A percentile compares a stretch with the other conserved stretches of the same genome.
These are phyloP conservation scores for Pseudonectria buxi DNA, from an alignment of 2,329 filamentous ascomycete genomes.

Conservation along the genomic window DNA sequence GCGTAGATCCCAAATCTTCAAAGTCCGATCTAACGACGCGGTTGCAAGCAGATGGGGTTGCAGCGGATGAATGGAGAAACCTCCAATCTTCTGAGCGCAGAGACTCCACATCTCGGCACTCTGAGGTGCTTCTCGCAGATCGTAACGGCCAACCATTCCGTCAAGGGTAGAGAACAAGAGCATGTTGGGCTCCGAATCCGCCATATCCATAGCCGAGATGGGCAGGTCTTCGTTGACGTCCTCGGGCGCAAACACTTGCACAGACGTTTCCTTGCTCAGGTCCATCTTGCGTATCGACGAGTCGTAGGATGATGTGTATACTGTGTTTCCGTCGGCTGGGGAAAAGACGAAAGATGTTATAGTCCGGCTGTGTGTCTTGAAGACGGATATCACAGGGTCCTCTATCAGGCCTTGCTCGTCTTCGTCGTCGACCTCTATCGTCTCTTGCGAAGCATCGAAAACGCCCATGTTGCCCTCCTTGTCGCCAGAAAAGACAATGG, in stretches of 20 bases:
- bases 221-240: conserved; percentile 66
- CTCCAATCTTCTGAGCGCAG: conserved; percentile 90
- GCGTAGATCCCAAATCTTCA: conserved; percentile 89
- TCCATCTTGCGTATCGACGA: conserved; percentile 85
- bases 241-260: conserved; percentile 72
- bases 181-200: conserved; percentile 59
- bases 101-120: conserved; percentile 64
- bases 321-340: conserved; percentile 61
- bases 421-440: conserved; percentile 53
- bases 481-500: conserved; percentile 86
- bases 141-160: conserved; percentile 74
- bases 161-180: conserved; percentile 84
- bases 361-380: conserved; percentile 84
- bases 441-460: conserved; percentile 76
- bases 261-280: conserved; percentile 68
- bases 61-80: conserved; percentile 76
- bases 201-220: conserved; percentile 78
- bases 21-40: conserved; percentile 78
- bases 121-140: conserved; percentile 54
- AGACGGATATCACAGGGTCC: conserved; percentile 75
- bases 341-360: conserved; percentile 81
- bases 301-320: conserved; percentile 88
- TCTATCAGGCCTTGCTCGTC: conserved; percentile 61
- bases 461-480: conserved; percentile 88
- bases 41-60: conserved; percentile 81